Base-by-base conservation (phyloP, 495 filamentous ascomycete species). In the Neurospora discreta region DNA sequence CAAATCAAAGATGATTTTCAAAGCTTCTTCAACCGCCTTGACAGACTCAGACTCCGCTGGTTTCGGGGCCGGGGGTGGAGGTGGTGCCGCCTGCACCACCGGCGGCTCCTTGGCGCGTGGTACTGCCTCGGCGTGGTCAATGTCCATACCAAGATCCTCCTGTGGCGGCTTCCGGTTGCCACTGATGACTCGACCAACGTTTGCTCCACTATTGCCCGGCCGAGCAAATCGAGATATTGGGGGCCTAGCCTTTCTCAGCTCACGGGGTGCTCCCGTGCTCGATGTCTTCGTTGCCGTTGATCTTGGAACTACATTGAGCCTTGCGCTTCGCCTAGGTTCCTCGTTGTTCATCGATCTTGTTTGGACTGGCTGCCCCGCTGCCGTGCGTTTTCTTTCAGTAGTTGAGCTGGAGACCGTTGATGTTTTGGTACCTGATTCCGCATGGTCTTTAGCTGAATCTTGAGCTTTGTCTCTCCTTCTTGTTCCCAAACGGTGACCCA, bases 181-280 rank as follows among this genome's bases (percentile, higher is more conserved):
- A 75, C 94, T 97, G 40, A 97, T 92, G 69, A 93, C 91, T 71
- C 94, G 87, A 20, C 92, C 91, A 30, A 95, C 90, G 70, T 86
- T 91, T 5, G 91, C 86, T 13, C 85, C 83, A 70, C 87, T 85
- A 3, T 85, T 84, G 16, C 82, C 83, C 39, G 85, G 85, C 9
- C 86, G 81, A 72, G 83, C 79, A 41, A 86, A 85, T 68, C 82
- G 81, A 43, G 85, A 84, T 41, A 86, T 80, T 2, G 88, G 90
- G 71, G 91, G 89, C 74, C 88, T 91, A 69, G 89, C 88, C 82
- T 94, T 94, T 78, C 91, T 92, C 74, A 94, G 77, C 76, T 97
- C 93, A 72, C 92, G 84, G 46, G 88, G 85, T 68, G 90, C 89
- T 73, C 86, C 85, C 16, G 84, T 77, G 1, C 87, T 86, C 52